Percentiles rank a stretch among this genome's conserved stretches.
These are phyloP conservation scores for Suhomyces emberorum DNA, from an alignment of 805 yeast genomes.

Conservation along the genomic window DNA sequence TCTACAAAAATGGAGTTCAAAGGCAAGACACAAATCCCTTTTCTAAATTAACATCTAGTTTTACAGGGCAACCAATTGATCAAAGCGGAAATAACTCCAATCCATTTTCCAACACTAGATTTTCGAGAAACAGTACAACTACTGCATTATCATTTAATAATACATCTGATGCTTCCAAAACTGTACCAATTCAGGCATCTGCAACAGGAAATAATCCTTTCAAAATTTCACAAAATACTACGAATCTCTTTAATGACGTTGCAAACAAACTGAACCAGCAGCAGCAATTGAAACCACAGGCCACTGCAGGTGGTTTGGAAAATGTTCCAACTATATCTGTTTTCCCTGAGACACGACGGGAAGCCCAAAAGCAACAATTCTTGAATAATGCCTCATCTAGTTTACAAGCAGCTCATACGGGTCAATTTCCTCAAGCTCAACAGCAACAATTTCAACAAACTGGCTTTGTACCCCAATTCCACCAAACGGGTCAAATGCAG, in stretches of 20 bases:
- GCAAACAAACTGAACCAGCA: constrained; percentile 18
- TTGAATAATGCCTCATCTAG: constrained; percentile 36
- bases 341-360: constrained; percentile 61
- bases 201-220: constrained; percentile 64
- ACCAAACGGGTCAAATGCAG: constrained; percentile 2
- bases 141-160: constrained; percentile 28
- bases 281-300: constrained; percentile 42
- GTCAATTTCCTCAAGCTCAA: constrained; percentile 11
- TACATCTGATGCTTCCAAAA: constrained; percentile 11
- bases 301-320: constrained; percentile 75
- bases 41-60: constrained; percentile 17
- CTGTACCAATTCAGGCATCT: constrained; percentile 23
- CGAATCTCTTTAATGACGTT: constrained; percentile 27
- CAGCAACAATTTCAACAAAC: constrained; percentile 19
- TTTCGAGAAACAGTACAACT: constrained; percentile 29
- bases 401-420: constrained; percentile 24
- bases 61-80: constrained; percentile 17
- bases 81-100: constrained; percentile 35
- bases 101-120: constrained; percentile 45
- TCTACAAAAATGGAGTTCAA: not conserved
- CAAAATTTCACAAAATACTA: constrained; percentile 38
- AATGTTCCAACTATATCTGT: constrained; percentile 62
- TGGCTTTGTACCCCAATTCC: constrained; percentile 6
- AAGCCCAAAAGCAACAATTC: constrained; percentile 34
- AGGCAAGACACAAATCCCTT: constrained; percentile 34